A percentile compares a stretch with the other conserved stretches of the same genome.
phyloP scores from a whole-genome alignment of 2,329 filamentous ascomycete species.

The Helminthosporium solani region DNA sequence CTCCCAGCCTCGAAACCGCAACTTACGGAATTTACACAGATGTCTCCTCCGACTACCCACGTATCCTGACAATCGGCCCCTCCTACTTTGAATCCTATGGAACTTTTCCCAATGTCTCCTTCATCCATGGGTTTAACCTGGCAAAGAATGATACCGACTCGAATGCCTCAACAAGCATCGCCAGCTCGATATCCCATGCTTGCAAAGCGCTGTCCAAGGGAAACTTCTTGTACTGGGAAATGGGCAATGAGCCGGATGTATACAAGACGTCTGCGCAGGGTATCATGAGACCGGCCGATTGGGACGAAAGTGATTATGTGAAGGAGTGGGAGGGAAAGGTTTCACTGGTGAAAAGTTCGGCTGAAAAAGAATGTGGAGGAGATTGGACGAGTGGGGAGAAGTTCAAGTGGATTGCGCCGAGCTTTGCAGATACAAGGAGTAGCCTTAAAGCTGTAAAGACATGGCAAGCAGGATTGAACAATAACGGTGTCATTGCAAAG shows the following conservation, averaged over 20 bases:
- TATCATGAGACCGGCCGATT: slow-evolving; percentile 53
- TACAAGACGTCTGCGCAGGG: slow-evolving; percentile 56
- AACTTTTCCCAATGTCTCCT: slow-evolving; percentile 58
- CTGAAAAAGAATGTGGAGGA: slow-evolving; percentile 53
- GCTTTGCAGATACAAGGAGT: slow-evolving; percentile 57
- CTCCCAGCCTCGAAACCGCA: slow-evolving; percentile 53
- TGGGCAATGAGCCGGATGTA: slow-evolving; percentile 66
- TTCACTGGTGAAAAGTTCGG: slow-evolving; percentile 48
- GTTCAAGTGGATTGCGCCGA: slow-evolving; percentile 59
- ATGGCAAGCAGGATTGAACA: slow-evolving; percentile 57
- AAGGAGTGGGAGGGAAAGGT: slow-evolving; percentile 60
- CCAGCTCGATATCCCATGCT: slow-evolving; percentile 57
- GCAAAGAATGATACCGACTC: slow-evolving; percentile 49
- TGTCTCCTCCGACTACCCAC: slow-evolving; percentile 60
- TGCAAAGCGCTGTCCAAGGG: slow-evolving; percentile 57
- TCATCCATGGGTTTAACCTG: slow-evolving; percentile 63
- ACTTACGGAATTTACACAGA: slow-evolving; percentile 56
- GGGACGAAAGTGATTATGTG: slow-evolving; percentile 58
- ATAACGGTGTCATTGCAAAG: slow-evolving; percentile 51
- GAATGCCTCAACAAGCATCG: slow-evolving; percentile 52
- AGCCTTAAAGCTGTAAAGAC: slow-evolving; percentile 52
- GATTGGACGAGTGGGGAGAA: slow-evolving; percentile 45
- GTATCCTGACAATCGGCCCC: slow-evolving; percentile 60
- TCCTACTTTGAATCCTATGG: slow-evolving; percentile 64
- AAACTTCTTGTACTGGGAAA: slow-evolving; percentile 60